Conservation (phyloP, 2,329 filamentous ascomycete species). For the Phialocephala subalpina region DNA sequence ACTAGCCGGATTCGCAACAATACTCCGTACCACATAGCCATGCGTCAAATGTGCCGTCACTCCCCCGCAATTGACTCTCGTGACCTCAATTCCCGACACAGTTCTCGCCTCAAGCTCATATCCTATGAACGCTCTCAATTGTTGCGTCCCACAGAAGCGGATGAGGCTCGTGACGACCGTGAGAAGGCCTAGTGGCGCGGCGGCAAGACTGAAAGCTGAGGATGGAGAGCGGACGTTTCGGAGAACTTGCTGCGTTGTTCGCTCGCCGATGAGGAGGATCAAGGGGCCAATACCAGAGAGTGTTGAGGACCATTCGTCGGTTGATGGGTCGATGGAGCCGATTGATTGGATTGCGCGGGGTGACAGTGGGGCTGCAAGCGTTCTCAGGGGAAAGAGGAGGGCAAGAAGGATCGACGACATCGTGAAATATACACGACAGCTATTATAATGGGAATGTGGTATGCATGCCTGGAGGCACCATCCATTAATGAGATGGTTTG, state of each 20-base stretch:
- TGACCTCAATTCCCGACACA: conserved; percentile 19
- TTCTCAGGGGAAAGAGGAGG: background rate
- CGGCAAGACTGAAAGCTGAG: conserved; percentile 22
- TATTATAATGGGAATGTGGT: background rate
- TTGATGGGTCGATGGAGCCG: conserved; percentile 19
- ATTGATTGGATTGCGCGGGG: conserved; percentile 16
- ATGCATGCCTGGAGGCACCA: background rate
- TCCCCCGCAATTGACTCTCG: conserved; percentile 23
- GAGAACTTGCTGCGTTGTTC: conserved; percentile 23
- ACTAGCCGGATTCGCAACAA: conserved; percentile 18
- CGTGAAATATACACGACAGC: background rate
- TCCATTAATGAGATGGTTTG: conserved; percentile 1
- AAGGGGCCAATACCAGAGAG: conserved; percentile 22
- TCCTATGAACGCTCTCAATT: conserved; percentile 21
- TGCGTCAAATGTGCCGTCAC: conserved; percentile 21
- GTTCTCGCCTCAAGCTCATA: conserved; percentile 26
- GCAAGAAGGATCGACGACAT: background rate
- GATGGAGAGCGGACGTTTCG: conserved; percentile 13
- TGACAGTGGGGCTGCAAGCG: conserved; percentile 7
- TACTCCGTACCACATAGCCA: conserved; percentile 23
- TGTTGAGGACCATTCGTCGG: conserved; percentile 23
- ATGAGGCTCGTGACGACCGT: conserved; percentile 22
- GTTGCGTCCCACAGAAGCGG: conserved; percentile 20
- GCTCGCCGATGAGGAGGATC: conserved; percentile 23
- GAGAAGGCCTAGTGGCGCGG: conserved; percentile 18